Conservation (phyloP, 352 stramenopile genomes). For the Globisporangium abappressorium region DNA sequence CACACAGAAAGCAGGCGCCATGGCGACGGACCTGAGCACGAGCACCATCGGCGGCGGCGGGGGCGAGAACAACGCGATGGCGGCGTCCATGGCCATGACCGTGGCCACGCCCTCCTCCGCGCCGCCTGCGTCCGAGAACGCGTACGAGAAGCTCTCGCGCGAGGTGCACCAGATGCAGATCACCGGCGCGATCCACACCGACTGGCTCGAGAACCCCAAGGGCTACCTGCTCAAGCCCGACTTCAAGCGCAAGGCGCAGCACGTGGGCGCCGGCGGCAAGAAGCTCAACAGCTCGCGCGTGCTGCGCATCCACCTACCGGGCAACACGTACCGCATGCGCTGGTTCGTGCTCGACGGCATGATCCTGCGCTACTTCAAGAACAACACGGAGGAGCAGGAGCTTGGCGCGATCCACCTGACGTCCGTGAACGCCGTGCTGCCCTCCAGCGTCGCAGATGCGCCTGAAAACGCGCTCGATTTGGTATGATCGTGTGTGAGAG, state of each 20-base stretch:
- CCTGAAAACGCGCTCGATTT: slow-evolving; percentile 83
- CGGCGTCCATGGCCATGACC: slow-evolving; percentile 11
- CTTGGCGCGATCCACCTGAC: slow-evolving; percentile 86
- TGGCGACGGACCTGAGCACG: slow-evolving; percentile 52
- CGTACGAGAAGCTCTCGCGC: slow-evolving; percentile 88
- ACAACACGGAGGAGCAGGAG: slow-evolving; percentile 82
- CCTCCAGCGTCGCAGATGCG: slow-evolving; percentile 85
- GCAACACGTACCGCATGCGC: slow-evolving; percentile 73
- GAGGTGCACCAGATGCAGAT: slow-evolving; percentile 89
- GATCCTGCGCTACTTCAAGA: slow-evolving; percentile 89
- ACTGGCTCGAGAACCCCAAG: slow-evolving; percentile 89
- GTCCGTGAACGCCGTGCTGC: slow-evolving; percentile 83
- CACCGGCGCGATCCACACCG: slow-evolving; percentile 85
- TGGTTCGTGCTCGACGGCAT: slow-evolving; percentile 90
- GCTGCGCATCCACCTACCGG: slow-evolving; percentile 74
- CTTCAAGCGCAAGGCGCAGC: slow-evolving; percentile 86
- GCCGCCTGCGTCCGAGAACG: slow-evolving; percentile 57
- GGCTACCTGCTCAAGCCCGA: slow-evolving; percentile 86
- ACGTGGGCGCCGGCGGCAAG: slow-evolving; percentile 82
- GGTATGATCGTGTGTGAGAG: slow-evolving; percentile 23
- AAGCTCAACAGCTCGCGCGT: slow-evolving; percentile 81
- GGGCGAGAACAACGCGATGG: slow-evolving; percentile 17
- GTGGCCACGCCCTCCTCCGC: slow-evolving; percentile 21
- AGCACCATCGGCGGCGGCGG: slow-evolving; percentile 36
- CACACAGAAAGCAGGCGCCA: slow-evolving; percentile 1